Conservation (phyloP, 306 rosid genomes). For the Fragaria ananassa region DNA sequence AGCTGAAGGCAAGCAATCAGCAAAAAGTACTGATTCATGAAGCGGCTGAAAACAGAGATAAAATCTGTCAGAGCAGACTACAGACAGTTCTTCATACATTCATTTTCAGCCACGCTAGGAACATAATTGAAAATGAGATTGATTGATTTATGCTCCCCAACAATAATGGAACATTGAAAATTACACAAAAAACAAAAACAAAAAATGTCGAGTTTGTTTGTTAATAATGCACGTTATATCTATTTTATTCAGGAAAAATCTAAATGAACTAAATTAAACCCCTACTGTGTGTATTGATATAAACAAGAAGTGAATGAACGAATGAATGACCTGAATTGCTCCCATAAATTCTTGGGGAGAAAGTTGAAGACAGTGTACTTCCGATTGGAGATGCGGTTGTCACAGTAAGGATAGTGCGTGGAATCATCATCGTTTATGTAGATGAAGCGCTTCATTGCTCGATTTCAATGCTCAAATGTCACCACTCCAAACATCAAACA, state of each 20-base stretch:
- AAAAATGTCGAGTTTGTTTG: too few relatives aligned
- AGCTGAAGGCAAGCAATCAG: conserved; percentile 97
- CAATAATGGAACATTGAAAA: not conserved
- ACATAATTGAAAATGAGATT: not conserved
- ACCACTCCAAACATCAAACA: too few relatives aligned
- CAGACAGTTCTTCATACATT: not conserved
- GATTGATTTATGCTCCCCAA: not conserved
- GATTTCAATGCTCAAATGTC: conserved; percentile 22
- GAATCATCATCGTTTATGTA: conserved; percentile 84
- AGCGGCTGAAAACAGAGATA: conserved; percentile 71
- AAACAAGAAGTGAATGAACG: not conserved
- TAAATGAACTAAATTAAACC: not conserved
- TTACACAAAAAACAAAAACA: too few relatives aligned
- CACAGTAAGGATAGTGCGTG: conserved; percentile 55
- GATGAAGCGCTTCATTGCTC: conserved; percentile 77
- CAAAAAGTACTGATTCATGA: conserved; percentile 99
- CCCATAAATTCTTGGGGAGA: conserved; percentile 94
- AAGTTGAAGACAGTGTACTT: conserved; percentile 84
- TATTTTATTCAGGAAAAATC: not conserved
- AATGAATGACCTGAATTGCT: conserved; percentile 77
- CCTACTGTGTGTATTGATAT: not conserved
- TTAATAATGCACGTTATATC: not conserved
- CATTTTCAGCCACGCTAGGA: not conserved
- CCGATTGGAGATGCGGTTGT: conserved; percentile 81
- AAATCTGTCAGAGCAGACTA: conserved; percentile 21